Conservation (phyloP, 1,284 basidiomycete species). For the Sanghuangporus sanghuang region DNA sequence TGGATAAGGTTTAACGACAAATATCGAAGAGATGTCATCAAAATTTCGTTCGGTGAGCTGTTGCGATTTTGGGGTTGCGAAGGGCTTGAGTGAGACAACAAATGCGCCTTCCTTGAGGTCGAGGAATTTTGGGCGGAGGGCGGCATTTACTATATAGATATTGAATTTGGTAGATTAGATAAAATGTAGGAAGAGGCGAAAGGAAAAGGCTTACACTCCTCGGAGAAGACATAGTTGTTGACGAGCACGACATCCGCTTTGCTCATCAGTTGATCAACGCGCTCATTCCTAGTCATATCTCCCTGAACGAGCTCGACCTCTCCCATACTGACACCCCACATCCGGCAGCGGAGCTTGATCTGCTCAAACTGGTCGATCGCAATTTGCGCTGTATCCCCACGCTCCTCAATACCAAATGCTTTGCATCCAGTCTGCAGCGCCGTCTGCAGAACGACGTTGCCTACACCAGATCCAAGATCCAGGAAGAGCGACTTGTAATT, state of each 20-base stretch:
- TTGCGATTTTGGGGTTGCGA: conserved; percentile 49
- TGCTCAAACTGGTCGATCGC: conserved; percentile 59
- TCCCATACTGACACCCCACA: conserved; percentile 71
- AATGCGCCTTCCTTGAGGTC: conserved; percentile 78
- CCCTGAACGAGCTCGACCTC: conserved; percentile 68
- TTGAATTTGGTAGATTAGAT: not conserved
- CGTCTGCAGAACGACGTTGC: conserved; percentile 72
- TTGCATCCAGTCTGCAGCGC: conserved; percentile 69
- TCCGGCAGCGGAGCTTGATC: conserved; percentile 56
- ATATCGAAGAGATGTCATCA: conserved; percentile 71
- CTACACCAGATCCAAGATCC: conserved; percentile 76
- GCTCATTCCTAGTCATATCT: conserved; percentile 60
- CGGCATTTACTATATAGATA: conserved; percentile 57
- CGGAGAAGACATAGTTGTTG: conserved; percentile 75
- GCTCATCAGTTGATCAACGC: conserved; percentile 55
- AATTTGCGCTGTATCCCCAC: conserved; percentile 58
- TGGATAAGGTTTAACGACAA: conserved; percentile 60
- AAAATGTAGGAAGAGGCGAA: not conserved
- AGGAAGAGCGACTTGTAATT: conserved; percentile 58
- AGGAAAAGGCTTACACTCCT: conserved; percentile 23
- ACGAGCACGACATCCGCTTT: conserved; percentile 72
- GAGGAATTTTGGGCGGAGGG: conserved; percentile 65
- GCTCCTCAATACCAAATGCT: conserved; percentile 65
- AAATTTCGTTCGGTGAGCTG: conserved; percentile 72
- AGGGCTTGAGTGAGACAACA: conserved; percentile 69